A percentile compares a stretch with the other conserved stretches of the same genome.
Conservation (phyloP, 805 yeast species). For the Lipomyces sp. region DNA sequence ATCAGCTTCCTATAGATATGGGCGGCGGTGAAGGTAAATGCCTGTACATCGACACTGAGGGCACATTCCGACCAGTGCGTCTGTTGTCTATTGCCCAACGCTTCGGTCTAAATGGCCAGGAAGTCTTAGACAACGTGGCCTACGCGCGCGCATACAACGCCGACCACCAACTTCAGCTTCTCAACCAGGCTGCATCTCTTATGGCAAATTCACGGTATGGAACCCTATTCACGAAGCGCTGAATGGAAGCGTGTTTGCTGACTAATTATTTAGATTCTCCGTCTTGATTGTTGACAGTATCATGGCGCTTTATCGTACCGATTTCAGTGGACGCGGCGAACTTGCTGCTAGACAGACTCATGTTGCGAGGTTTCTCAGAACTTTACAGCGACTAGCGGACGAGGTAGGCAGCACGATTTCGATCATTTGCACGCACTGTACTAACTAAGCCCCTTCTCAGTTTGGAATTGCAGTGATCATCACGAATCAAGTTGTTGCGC, state of each 20-base stretch:
- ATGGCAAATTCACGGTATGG: conserved; percentile 78
- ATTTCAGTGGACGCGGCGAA: conserved; percentile 93
- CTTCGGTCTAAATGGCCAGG: conserved; percentile 87
- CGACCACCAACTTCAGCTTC: conserved; percentile 85
- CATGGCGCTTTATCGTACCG: conserved; percentile 94
- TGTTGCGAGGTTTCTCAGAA: conserved; percentile 88
- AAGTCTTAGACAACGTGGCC: conserved; percentile 94
- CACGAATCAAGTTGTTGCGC: conserved; percentile 95
- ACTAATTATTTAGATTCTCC: conserved; percentile 59
- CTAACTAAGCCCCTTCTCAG: too few relatives aligned
- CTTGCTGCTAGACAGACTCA: conserved; percentile 91
- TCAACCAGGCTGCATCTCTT: conserved; percentile 89
- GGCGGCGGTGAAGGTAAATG: conserved; percentile 99
- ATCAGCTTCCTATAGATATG: conserved; percentile 84
- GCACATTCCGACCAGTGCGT: conserved; percentile 91
- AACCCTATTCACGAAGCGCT: too few relatives aligned
- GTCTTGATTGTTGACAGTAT: conserved; percentile 92
- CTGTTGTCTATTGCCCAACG: conserved; percentile 85
- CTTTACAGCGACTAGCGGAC: conserved; percentile 88
- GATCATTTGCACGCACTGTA: too few relatives aligned
- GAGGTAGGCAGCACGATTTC: conserved; percentile 42
- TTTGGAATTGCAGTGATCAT: conserved; percentile 96
- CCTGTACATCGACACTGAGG: conserved; percentile 92
- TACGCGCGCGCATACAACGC: conserved; percentile 97
- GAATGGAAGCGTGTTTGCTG: too few relatives aligned